Base-by-base conservation (phyloP, 2,329 filamentous ascomycete species). In the Penicillium sp. region DNA sequence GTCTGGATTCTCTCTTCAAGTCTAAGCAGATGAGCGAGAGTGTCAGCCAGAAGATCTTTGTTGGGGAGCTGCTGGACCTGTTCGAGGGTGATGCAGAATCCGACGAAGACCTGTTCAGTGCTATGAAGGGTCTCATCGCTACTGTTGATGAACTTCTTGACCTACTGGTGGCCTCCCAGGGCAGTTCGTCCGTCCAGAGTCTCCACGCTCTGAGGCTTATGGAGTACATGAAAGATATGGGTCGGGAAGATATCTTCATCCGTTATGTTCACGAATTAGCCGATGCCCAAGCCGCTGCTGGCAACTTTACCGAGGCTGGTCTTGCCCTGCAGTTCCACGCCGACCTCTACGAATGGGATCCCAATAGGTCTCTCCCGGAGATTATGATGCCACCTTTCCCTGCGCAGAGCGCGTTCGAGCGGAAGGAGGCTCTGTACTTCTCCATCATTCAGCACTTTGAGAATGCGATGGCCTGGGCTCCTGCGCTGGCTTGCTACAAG, bases 201-300 rank as follows among this genome's bases (percentile, higher is more conserved):
- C 87, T 95, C 68, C 89, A 96, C 66, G 88, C 89, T 0, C 73
- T 97, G 42, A 82, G 88, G 46, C 74, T 97, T 22, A 96, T 97
- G 90, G 89, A 96, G 58, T 97, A 96, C 69, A 78, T 97, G 58
- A 86, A 89, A 55, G 89, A 96, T 63, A 95, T 96, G 85, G 87
- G 94, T 57, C 95, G 95, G 63, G 89, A 95, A 65, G 90, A 96
- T 61, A 95, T 96, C 47, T 97, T 95, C 67, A 86, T 95, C 54
- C 85, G 89, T 55, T 96, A 97, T 61, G 90, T 97, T 11, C 91
- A 97, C 64, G 89, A 96, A 67, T 77, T 97, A 16, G 87, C 89
- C 2, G 74, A 82, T 31, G 74, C 93, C 10, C 91, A 97, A 66
- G 78, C 80, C 7, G 80, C 84, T 32, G 79, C 86, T 3, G 78